Evolutionary conservation across 495 filamentous ascomycete species (phyloP).

Genomic region (Penicillium coprophilum): DNA sequence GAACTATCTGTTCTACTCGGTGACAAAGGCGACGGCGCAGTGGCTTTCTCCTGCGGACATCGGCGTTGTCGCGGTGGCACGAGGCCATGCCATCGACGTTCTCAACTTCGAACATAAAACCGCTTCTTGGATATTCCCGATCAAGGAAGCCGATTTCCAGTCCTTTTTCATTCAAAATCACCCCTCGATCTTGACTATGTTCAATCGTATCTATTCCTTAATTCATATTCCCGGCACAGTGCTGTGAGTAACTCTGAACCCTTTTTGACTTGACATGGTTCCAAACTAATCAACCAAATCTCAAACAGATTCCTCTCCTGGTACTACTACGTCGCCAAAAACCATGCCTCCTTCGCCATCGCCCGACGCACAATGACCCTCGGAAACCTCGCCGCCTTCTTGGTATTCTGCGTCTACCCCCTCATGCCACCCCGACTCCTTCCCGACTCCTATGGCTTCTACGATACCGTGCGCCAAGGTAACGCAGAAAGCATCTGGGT

Average conservation of each 20-base stretch:
- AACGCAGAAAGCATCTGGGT: conserved; percentile 62
- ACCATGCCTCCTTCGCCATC: conserved; percentile 53
- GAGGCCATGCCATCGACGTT: conserved; percentile 61
- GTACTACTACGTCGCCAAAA: conserved; percentile 63
- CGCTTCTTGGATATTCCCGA: conserved; percentile 54
- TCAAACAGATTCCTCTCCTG: conserved; percentile 58
- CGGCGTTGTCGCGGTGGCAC: conserved; percentile 65
- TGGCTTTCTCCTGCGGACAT: conserved; percentile 35
- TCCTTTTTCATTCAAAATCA: conserved; percentile 60
- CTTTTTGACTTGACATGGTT: too few species aligned
- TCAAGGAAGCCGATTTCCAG: conserved; percentile 56
- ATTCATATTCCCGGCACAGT: conserved; percentile 69
- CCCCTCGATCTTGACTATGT: conserved; percentile 52
- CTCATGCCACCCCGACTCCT: conserved; percentile 66
- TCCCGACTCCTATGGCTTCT: conserved; percentile 58
- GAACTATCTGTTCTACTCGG: conserved; percentile 65
- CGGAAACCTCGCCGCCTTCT: conserved; percentile 61
- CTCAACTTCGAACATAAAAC: conserved; percentile 61
- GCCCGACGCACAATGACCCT: conserved; percentile 63
- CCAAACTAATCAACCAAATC: neutral
- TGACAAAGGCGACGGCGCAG: conserved; percentile 60
- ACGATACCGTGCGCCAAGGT: conserved; percentile 62
- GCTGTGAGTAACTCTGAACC: conserved; percentile 42
- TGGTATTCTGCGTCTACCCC: conserved; percentile 61
- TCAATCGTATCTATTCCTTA: conserved; percentile 63